Base-by-base conservation (phyloP, 108 stramenopile genomes). In the Chaetoceros tenuissimus region DNA sequence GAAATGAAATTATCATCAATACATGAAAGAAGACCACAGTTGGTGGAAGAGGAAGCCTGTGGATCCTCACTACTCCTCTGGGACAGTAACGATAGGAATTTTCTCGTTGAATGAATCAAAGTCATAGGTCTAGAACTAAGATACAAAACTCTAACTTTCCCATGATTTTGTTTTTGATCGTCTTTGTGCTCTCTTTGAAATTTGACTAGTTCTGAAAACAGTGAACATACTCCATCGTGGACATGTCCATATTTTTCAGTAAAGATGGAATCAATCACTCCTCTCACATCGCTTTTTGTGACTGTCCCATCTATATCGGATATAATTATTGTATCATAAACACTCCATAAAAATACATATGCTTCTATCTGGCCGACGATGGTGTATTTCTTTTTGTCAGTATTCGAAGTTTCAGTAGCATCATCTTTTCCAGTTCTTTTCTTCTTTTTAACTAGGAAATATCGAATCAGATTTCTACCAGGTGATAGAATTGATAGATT, bases 301-400 rank as follows among this genome's bases (percentile, higher is more conserved):
- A 92, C 74, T 1, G 91, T 92, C 30, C 91, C 91, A 71, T 92
- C 91, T 51, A 92, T 72, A 57, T 92, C 91, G 47, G 54, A 64
- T 2, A 92, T 70, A 24, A 86, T 60, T 18, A 92, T 31, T 2
- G 62, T 50, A 51, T 88, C 87, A 3, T 29, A 25, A 10, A 66
- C 48, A 8, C 55, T 60, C 91, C 91, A 92, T 5, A 92, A 24
- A 63, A 67, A 81, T 1, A 92, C 63, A 31, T 73, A 62, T 3
- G 80, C 76, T 26, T 75, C 60, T 5, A 81, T 74, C 7, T 72
- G 59, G 22, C 73, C 79, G 40, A 85, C 43, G 3, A 13, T 40
- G 5, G 34, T 51, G 16, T 40, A 40, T 40, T 13, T 5, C 5
- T 40, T 5, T 10, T 40, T 5, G 13, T 40, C 8, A 40, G 5